These are phyloP conservation scores for Fusarium scirpi DNA, from an alignment of 2,329 filamentous ascomycete genomes.

Conservation along the genomic window DNA sequence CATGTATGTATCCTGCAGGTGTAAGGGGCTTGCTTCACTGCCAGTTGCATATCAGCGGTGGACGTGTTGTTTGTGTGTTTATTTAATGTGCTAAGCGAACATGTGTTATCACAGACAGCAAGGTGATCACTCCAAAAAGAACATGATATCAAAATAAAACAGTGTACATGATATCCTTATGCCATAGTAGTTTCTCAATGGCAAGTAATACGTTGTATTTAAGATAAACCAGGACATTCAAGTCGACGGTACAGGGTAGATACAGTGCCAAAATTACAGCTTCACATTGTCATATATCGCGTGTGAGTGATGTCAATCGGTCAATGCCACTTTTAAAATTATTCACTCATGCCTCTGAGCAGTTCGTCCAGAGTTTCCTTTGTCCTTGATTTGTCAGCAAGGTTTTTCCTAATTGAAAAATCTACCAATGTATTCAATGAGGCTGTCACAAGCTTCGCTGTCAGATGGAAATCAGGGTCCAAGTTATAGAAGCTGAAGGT, in stretches of 20 bases:
- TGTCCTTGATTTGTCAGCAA: background rate
- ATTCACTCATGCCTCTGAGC: background rate
- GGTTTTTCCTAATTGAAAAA: background rate
- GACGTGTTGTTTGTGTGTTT: conserved; percentile 2
- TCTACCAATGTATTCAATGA: background rate
- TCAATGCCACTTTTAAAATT: background rate
- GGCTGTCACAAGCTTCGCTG: background rate
- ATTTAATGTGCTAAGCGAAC: background rate
- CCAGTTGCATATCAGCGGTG: background rate
- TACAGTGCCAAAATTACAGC: background rate
- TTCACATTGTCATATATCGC: background rate
- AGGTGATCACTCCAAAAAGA: background rate
- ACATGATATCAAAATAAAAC: background rate
- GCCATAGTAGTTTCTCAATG: too few relatives aligned
- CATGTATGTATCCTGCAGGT: conserved; percentile 16
- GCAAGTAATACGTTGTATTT: background rate
- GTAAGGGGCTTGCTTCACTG: conserved; percentile 9
- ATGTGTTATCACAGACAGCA: background rate
- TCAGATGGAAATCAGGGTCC: background rate
- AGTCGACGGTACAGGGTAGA: background rate
- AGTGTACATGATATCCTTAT: background rate
- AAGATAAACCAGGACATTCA: background rate
- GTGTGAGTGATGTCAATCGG: background rate
- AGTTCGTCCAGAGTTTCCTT: background rate
- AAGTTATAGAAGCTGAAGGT: background rate